Evolutionary conservation across 768 basidiomycete genomes (phyloP), one percentile per base, ranked within the genome.

Genomic region (Termitomyces titanicus): DNA sequence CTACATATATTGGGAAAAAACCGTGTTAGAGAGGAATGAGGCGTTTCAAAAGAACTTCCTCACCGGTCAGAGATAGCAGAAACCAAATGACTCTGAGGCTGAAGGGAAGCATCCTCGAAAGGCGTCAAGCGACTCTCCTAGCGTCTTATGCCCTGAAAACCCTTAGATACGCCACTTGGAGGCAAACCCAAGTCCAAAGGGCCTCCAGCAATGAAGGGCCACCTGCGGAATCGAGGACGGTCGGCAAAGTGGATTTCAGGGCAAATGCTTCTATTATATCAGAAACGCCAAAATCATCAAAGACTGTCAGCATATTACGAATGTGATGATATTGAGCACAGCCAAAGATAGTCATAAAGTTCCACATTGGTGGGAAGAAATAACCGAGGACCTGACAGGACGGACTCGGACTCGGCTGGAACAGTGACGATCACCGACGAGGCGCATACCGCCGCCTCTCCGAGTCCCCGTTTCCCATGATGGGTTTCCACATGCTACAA

Each of bases 51-150:
- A 22, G 25, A 17, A 34, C 24, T 51, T 43, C 33, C 73, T 50
- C 56, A 83, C 84, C 83, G 60, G 76, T 70, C 20, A 82, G 59
- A 13, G 84, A 84, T 18, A 87, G 72, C 59, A 72, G 70, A 59
- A 83, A 83, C 83, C 84, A 87, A 45, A 70, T 70, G 42, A 79
- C 69, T 70, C 79, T 86, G 52, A 86, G 72, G 46, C 76, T 73
- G 52, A 78, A 79, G 18, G 81, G 73, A 34, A 85, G 74, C 84
- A 86, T 86, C 44, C 44, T n/a, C n/a, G n/a, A n/a, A n/a, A n/a
- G n/a, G n/a, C 38, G 47, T 51, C 24, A 25, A 29, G 24, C 29
- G 42, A 42, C 47, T 54, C 39, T 46, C 38, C 39, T 47, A 24
- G 35, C 8, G 31, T 38, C 51, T 15, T 18, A 39, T 47, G 48